These are phyloP conservation scores for Tubosaeta sp. DNA, from an alignment of 768 basidiomycete species.

Conservation along the genomic window DNA sequence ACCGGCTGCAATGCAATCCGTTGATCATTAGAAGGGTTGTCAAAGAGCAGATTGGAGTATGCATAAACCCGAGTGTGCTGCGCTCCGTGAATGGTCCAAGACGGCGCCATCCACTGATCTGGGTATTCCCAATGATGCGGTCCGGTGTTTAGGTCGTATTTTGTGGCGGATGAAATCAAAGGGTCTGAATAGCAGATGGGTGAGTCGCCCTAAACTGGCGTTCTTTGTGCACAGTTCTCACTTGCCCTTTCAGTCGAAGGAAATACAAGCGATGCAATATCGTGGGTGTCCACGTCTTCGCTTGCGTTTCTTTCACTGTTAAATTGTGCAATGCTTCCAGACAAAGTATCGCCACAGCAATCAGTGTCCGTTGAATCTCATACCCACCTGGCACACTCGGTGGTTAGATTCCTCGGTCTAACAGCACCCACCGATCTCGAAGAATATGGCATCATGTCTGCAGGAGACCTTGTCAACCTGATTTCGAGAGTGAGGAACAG, in stretches of 20 bases:
- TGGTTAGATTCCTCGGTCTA: slow-evolving; percentile 67
- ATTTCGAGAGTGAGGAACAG: slow-evolving; percentile 58
- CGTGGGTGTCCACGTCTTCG: slow-evolving; percentile 43
- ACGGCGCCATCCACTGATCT: slow-evolving; percentile 44
- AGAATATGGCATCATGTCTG: slow-evolving; percentile 51
- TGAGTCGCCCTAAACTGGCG: slow-evolving; percentile 29
- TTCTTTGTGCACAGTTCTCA: background rate
- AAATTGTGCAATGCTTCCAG: slow-evolving; percentile 34
- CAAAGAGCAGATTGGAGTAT: slow-evolving; percentile 69
- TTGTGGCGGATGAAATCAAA: slow-evolving; percentile 60
- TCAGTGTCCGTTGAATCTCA: slow-evolving; percentile 49
- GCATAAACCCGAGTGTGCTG: slow-evolving; percentile 77
- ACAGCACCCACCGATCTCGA: slow-evolving; percentile 55
- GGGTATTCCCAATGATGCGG: slow-evolving; percentile 67
- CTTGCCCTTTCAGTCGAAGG: slow-evolving; percentile 42
- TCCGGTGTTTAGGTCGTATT: slow-evolving; percentile 74
- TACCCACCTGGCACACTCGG: slow-evolving; percentile 66
- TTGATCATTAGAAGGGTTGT: slow-evolving; percentile 43
- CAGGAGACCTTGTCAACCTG: slow-evolving; percentile 62
- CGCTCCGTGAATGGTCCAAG: slow-evolving; percentile 56
- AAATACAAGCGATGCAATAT: slow-evolving; percentile 70
- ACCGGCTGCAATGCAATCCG: background rate
- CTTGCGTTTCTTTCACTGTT: background rate
- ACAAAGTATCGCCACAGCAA: slow-evolving; percentile 50
- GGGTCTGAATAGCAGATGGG: slow-evolving; percentile 54